Percentiles rank a stretch among this genome's conserved stretches.
phyloP scores from a whole-genome alignment of 2,329 filamentous ascomycete genomes.

The Cucurbitaria berberidis region DNA sequence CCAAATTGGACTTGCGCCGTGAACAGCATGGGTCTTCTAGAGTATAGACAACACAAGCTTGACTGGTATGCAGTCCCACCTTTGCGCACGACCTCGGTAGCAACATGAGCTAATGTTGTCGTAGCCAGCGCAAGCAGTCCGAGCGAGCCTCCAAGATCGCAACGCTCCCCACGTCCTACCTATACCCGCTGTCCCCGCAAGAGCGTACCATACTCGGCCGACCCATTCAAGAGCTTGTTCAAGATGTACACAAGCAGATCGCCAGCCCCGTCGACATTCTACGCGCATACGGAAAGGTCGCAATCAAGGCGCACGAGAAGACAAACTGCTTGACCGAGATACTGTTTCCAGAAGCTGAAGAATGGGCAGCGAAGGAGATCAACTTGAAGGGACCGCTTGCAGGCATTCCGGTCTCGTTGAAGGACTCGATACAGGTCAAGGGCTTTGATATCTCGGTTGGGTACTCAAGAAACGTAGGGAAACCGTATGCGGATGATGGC shows the following conservation, averaged over 20 bases:
- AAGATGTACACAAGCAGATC: slow-evolving; percentile 73
- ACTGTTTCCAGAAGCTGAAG: slow-evolving; percentile 77
- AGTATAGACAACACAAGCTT: slow-evolving; percentile 73
- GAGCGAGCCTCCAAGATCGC: slow-evolving; percentile 74
- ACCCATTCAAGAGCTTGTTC: slow-evolving; percentile 78
- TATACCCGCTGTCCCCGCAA: slow-evolving; percentile 64
- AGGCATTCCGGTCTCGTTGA: slow-evolving; percentile 84
- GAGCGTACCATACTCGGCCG: slow-evolving; percentile 73
- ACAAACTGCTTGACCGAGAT: slow-evolving; percentile 93
- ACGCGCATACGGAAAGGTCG: slow-evolving; percentile 85
- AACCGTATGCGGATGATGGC: slow-evolving; percentile 71
- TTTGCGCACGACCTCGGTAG: slow-evolving; percentile 7
- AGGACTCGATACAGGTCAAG: slow-evolving; percentile 76
- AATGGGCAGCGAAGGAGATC: slow-evolving; percentile 66
- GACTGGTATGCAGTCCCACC: slow-evolving; percentile 65
- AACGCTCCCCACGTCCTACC: slow-evolving; percentile 69
- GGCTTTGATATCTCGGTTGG: slow-evolving; percentile 85
- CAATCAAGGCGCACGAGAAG: slow-evolving; percentile 79
- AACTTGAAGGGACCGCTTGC: slow-evolving; percentile 84
- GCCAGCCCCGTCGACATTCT: slow-evolving; percentile 74
- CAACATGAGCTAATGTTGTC: slow-evolving; percentile 17
- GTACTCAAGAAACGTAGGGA: slow-evolving; percentile 74
- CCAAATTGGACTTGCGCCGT: neutral
- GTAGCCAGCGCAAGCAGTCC: slow-evolving; percentile 78
- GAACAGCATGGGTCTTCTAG: slow-evolving; percentile 61